Evolutionary conservation across 2,329 filamentous ascomycete genomes (phyloP).

Genomic region (Colletotrichum orbiculare): DNA sequence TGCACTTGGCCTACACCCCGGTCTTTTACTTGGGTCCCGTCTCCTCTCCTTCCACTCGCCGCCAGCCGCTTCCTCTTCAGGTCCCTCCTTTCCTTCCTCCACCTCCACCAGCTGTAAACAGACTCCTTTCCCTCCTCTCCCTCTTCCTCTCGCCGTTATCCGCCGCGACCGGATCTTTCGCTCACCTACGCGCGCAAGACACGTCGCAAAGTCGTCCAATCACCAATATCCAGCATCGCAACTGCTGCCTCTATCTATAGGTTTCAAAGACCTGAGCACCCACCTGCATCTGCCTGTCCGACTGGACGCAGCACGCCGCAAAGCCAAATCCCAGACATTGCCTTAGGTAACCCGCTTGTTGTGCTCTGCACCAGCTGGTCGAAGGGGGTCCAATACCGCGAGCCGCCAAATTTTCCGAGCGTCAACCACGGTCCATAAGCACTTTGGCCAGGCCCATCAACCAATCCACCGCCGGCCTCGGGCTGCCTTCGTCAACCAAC

Average conservation of each 20-base stretch:
- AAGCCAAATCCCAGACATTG: slow-evolving; percentile 18
- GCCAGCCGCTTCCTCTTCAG: slow-evolving; percentile 25
- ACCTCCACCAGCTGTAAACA: slow-evolving; percentile 23
- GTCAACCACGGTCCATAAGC: slow-evolving; percentile 6
- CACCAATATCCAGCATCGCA: slow-evolving; percentile 6
- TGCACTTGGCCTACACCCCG: slow-evolving; percentile 7
- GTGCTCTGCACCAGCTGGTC: slow-evolving; percentile 17
- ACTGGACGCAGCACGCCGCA: slow-evolving; percentile 21
- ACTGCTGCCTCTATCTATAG: not conserved
- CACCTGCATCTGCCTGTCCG: slow-evolving; percentile 18
- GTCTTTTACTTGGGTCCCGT: slow-evolving; percentile 10
- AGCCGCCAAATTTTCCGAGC: slow-evolving; percentile 31
- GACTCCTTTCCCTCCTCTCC: slow-evolving; percentile 27
- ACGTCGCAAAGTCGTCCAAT: slow-evolving; percentile 11
- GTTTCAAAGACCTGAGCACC: slow-evolving; percentile 12
- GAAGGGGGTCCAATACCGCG: slow-evolving; percentile 30
- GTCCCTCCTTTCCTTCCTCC: slow-evolving; percentile 31
- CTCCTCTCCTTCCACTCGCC: slow-evolving; percentile 35
- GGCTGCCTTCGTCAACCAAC: not conserved
- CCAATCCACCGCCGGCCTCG: not conserved
- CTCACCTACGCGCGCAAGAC: too few relatives aligned
- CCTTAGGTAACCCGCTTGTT: slow-evolving; percentile 29
- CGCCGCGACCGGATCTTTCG: slow-evolving; percentile 19
- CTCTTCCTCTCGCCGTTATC: slow-evolving; percentile 14
- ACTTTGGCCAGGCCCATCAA: not conserved